Conservation (phyloP, 192 early-diverging fungal species). For the Linnemannia hyalina region DNA sequence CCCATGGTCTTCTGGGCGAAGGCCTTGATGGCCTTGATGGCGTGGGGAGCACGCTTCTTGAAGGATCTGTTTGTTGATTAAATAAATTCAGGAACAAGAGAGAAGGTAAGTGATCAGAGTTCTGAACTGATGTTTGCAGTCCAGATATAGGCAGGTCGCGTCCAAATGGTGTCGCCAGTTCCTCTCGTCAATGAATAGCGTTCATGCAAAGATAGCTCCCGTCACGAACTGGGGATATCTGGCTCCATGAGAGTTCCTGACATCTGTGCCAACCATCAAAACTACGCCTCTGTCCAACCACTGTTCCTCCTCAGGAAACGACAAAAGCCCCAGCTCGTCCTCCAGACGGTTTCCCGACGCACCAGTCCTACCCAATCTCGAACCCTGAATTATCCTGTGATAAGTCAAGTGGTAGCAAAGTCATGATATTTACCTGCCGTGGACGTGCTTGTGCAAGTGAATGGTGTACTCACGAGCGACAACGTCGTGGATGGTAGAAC, state of each 20-base stretch:
- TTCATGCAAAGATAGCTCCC: no score
- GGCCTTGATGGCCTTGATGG: constrained; percentile 91
- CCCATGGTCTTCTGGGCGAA: constrained; percentile 95
- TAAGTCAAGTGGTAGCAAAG: background rate
- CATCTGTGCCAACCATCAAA: no score
- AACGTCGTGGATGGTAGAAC: constrained; percentile 76
- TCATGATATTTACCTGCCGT: constrained; percentile 68
- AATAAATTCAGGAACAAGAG: background rate
- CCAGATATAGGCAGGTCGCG: background rate
- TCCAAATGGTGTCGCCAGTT: background rate
- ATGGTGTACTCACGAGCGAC: constrained; percentile 99
- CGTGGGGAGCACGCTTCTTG: constrained; percentile 97
- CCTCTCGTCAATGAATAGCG: no score
- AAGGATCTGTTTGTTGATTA: constrained; percentile 73
- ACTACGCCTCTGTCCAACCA: no score
- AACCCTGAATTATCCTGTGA: background rate
- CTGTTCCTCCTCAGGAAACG: no score
- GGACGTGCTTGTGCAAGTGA: constrained; percentile 97
- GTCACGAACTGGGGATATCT: no score
- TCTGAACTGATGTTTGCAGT: background rate
- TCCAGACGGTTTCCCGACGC: no score
- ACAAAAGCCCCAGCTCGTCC: no score
- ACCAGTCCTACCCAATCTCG: background rate
- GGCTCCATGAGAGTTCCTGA: no score
- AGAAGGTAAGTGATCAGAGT: background rate